phyloP scores from a whole-genome alignment of 2,329 filamentous ascomycete species.

The Fusarium clavum region DNA sequence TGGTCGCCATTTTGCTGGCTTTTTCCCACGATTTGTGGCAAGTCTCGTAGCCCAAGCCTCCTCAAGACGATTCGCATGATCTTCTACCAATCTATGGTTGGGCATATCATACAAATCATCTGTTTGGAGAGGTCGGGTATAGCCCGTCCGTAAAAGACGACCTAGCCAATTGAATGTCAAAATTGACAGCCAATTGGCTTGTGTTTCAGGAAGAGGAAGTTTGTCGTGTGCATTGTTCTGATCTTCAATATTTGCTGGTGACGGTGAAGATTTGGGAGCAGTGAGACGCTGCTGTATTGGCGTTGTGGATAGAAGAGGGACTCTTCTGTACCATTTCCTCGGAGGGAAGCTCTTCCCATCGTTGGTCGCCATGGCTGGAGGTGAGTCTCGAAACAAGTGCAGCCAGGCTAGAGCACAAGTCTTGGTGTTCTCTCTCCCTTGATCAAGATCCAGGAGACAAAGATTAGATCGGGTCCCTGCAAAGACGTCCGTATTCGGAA shows the following conservation, averaged over 20 bases:
- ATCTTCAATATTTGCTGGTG: constrained; percentile 11
- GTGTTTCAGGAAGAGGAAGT: constrained; percentile 9
- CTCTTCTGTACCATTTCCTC: constrained; percentile 49
- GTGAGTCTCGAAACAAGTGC: background rate
- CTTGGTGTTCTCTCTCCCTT: background rate
- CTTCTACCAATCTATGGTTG: constrained; percentile 15
- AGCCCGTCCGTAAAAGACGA: constrained; percentile 19
- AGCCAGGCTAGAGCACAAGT: background rate
- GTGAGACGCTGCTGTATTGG: constrained; percentile 17
- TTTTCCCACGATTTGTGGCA: background rate
- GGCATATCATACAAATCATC: constrained; percentile 30
- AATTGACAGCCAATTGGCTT: constrained; percentile 24
- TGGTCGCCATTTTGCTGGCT: constrained; percentile 20
- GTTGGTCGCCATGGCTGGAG: constrained; percentile 38
- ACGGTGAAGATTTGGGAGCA: constrained; percentile 1
- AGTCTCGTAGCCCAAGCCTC: constrained; percentile 19
- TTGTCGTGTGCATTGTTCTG: background rate
- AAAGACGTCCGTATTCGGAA: constrained; percentile 2
- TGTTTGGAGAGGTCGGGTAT: constrained; percentile 24
- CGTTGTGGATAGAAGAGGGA: constrained; percentile 45
- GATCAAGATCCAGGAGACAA: background rate
- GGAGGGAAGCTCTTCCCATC: constrained; percentile 44
- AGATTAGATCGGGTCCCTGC: background rate
- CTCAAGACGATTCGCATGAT: constrained; percentile 28
- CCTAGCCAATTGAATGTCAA: constrained; percentile 26